Conservation (phyloP, 805 yeast species). For the Wickerhamomyces tratensis region DNA sequence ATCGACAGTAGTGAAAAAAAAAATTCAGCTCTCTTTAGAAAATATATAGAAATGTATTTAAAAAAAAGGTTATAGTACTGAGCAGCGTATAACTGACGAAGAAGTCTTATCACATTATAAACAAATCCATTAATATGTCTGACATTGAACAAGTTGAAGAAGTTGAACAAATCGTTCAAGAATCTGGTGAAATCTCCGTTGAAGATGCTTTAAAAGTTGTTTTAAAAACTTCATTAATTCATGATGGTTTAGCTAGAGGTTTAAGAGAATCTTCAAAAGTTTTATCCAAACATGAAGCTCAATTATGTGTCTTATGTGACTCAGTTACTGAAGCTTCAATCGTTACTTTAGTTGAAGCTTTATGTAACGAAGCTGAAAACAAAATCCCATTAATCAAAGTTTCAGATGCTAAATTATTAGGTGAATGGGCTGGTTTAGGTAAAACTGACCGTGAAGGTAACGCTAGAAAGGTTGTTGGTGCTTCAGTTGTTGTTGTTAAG, state of each 20-base stretch:
- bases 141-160: constrained; percentile 82
- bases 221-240: constrained; percentile 94
- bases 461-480: constrained; percentile 99
- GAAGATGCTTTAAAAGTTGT: constrained; percentile 99
- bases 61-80: constrained; percentile 29
- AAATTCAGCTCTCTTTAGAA: background rate
- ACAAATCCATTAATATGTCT: constrained; percentile 47
- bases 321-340: constrained; percentile 97
- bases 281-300: constrained; percentile 94
- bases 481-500: constrained; percentile 98
- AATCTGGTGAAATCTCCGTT: constrained; percentile 84
- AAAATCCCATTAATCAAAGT: constrained; percentile 98
- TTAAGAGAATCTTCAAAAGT: constrained; percentile 99
- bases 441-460: constrained; percentile 99
- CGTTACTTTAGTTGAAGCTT: constrained; percentile 96
- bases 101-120: constrained; percentile 43
- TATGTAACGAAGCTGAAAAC: constrained; percentile 95
- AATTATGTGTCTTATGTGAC: constrained; percentile 94
- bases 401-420: constrained; percentile 98
- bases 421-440: constrained; percentile 99
- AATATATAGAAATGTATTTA: background rate
- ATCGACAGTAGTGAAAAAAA: background rate
- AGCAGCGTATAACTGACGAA: constrained; percentile 58
- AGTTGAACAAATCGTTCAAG: constrained; percentile 77
- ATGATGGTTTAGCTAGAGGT: constrained; percentile 99